phyloP scores from a whole-genome alignment of 2,329 filamentous ascomycete species.

The Colletotrichum navitas region DNA sequence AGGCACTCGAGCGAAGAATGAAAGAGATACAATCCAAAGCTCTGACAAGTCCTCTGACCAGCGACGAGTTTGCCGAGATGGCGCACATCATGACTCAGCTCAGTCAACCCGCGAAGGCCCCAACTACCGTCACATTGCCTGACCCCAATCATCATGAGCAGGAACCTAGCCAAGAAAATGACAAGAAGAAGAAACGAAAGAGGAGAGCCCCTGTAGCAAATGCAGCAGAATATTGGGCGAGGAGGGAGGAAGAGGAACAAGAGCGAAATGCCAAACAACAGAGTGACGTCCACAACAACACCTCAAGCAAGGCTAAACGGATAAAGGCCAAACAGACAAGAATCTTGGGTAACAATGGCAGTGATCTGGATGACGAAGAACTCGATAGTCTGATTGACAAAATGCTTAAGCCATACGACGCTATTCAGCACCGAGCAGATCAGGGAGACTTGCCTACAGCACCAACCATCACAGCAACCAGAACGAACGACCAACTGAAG shows the following conservation, averaged over 20 bases:
- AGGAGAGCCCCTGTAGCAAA: background rate
- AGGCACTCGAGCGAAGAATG: background rate
- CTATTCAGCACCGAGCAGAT: conserved; percentile 10
- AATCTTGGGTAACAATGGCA: background rate
- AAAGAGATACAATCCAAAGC: background rate
- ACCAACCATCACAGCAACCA: conserved; percentile 11
- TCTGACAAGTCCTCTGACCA: background rate
- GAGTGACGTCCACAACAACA: background rate
- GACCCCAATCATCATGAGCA: background rate
- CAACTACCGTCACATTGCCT: too few relatives aligned
- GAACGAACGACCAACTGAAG: background rate
- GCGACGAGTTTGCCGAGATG: background rate
- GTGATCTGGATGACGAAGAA: background rate
- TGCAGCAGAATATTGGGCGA: conserved; percentile 7
- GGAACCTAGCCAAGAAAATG: background rate
- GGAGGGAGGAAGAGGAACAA: background rate
- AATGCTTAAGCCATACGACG: background rate
- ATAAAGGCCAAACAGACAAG: background rate
- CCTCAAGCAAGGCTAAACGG: too few relatives aligned
- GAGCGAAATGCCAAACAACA: background rate
- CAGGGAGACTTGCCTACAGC: background rate
- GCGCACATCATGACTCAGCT: background rate
- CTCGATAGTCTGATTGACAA: background rate
- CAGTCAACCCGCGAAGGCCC: background rate
- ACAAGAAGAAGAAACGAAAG: background rate